Evolutionary conservation across 2,329 filamentous ascomycete species (phyloP), one percentile per base, ranked within the genome.

Genomic region (Fusarium longipes): DNA sequence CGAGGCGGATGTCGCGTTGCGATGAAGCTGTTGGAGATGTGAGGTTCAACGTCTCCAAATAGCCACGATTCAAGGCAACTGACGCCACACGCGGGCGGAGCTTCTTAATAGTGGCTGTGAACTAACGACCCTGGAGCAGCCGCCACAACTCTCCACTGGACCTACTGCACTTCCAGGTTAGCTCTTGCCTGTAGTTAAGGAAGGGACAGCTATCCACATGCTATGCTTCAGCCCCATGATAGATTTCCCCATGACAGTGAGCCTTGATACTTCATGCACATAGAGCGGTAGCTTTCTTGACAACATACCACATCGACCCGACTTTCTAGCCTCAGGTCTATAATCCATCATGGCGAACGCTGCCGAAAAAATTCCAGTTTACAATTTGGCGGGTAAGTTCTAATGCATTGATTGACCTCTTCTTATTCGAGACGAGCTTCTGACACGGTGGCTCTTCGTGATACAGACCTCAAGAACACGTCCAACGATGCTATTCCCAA

Each of bases 401-500:
- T 3, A 29, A 32, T 32, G 27, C 35, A 30, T 29, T 20, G 30
- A 30, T 32, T 18, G 30, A 48, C 35, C 38, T 48, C 40, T 50
- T 35, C 32, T 45, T 49, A 44, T 49, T 59, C 29, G 20, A 39
- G 38, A 30, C 35, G 8, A n/a, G 30, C 60, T 70, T 63, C 70
- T 74, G 63, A 74, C 72, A 74, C 72, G 47, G 65, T 74, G 72
- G 70, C 72, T 70, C 65, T 53, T 67, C 39, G 44, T 61, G 42
- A 57, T 50, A 43, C 56, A 97, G 96, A 98, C 78, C 90, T 99
- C 68, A 98, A 98, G 81, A 97, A 96, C 82, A 96, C 94, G 36
- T 93, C 92, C 70, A 96, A 99, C 82, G 96, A 99, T 81, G 93
- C 94, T 57, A 90, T 99, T 62, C 89, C 92, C 60, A 93, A 96